Percentiles rank a stretch among this genome's conserved stretches.
These are phyloP conservation scores for Heliamphora exappendiculata DNA, from an alignment of 148 eudicot species.

Conservation along the genomic window DNA sequence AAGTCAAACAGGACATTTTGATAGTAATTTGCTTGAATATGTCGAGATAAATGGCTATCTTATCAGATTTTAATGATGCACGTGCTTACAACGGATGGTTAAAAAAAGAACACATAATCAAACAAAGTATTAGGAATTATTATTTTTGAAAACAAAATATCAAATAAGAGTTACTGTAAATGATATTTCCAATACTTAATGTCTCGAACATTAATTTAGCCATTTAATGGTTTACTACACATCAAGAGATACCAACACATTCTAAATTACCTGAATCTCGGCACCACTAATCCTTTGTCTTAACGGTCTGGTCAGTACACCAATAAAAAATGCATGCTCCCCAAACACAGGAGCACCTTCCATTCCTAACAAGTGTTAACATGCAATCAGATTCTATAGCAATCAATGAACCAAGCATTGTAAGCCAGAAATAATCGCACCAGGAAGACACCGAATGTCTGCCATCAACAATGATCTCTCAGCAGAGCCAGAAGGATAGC, in stretches of 20 bases:
- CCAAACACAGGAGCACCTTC: constrained; percentile 91
- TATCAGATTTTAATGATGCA: background rate
- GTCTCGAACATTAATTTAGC: background rate
- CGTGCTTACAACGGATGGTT: background rate
- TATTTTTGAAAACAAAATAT: background rate
- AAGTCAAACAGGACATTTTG: background rate
- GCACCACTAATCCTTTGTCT: constrained; percentile 77
- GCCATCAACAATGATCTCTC: constrained; percentile 72
- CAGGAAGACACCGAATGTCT: constrained; percentile 96
- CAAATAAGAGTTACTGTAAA: background rate
- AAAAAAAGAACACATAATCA: background rate
- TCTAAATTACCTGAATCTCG: constrained; percentile 71
- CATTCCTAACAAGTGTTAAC: constrained; percentile 52
- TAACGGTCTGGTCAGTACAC: constrained; percentile 69
- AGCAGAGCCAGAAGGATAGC: constrained; percentile 51
- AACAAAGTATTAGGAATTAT: background rate
- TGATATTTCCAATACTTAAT: background rate
- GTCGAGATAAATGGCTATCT: background rate
- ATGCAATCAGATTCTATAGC: constrained; percentile 10
- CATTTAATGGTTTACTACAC: background rate
- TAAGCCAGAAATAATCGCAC: constrained; percentile 29
- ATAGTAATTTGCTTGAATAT: background rate
- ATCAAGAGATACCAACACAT: background rate
- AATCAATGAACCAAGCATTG: constrained; percentile 1
- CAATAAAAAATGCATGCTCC: constrained; percentile 54